Base-by-base conservation (phyloP, 2,329 filamentous ascomycete genomes). In the Gremmenia infestans region DNA sequence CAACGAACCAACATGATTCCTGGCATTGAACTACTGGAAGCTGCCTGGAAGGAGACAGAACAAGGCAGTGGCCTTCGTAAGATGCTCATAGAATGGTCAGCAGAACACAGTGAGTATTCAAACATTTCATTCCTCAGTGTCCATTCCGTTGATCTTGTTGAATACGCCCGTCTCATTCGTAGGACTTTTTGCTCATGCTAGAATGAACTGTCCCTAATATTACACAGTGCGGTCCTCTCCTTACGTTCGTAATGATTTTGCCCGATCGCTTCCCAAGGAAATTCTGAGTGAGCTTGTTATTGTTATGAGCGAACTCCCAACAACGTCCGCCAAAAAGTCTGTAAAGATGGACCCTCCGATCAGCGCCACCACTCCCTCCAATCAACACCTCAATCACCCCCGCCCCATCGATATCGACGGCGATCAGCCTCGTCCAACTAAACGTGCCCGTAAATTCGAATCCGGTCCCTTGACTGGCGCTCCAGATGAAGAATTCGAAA, bases 221-320 rank as follows among this genome's bases (percentile, higher is more conserved):
- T 8, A 9, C 17, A 12, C 35, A 57, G 55, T 85, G 72, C 73
- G 80, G 43, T 79, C 79, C 0, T 82, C 81, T 3, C 63, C 64
- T 2, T 77, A 81, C 22, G 74, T 76, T 1, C 75, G 81, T 17
- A 74, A 78, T 8, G 79, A 82, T 57, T 85, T 85, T 63, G 82
- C 80, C 45, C 80, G 79, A 62, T 81, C 81, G 0, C 74, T 86
- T 3, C 82, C 83, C 0, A 79, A 85, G 59, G 81, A 84, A 62
- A 80, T 86, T 1, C 71, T 86, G 6, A 83, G 80, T 59, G 82
- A 85, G 67, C 74, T 86, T 5, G 82, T 86, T 0, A 76, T 86
- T 2, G 73, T 79, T 12, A 84, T 86, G 81, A 83, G 80, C 66
- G 77, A 79, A 19, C 71, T 82, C 55, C 76, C 65, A 48, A 45